Evolutionary conservation across 805 yeast species (phyloP).

Genomic region (Starmerella sirachaensis): DNA sequence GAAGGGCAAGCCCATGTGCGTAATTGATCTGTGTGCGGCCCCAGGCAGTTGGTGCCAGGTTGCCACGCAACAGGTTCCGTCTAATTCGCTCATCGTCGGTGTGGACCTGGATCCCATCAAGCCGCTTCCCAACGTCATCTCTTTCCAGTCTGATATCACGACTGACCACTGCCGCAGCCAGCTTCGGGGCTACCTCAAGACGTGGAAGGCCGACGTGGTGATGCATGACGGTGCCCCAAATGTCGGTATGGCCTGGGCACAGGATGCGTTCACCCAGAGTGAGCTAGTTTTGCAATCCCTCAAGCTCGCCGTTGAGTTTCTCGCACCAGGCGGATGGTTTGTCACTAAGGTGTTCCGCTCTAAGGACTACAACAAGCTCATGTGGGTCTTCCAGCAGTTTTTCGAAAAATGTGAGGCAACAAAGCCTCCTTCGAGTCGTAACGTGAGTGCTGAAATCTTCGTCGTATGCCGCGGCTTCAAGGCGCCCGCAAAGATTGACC

Average conservation of each 20-base stretch:
- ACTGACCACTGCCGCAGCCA: constrained; percentile 95
- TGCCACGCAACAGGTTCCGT: constrained; percentile 84
- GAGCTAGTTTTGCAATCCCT: constrained; percentile 90
- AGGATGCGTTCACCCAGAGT: constrained; percentile 97
- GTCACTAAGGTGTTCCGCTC: constrained; percentile 96
- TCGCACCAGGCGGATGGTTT: constrained; percentile 84
- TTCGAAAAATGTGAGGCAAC: constrained; percentile 97
- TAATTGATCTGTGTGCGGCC: constrained; percentile 96
- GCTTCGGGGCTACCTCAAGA: constrained; percentile 89
- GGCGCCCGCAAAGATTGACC: constrained; percentile 92
- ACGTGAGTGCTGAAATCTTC: constrained; percentile 97
- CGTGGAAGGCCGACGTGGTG: constrained; percentile 98
- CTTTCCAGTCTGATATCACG: constrained; percentile 94
- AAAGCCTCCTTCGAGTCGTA: constrained; percentile 97
- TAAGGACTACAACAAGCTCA: constrained; percentile 90
- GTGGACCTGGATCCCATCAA: constrained; percentile 98
- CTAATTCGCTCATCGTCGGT: constrained; percentile 87
- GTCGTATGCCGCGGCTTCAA: constrained; percentile 93
- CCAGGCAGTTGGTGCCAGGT: constrained; percentile 99
- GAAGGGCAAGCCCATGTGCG: constrained; percentile 52
- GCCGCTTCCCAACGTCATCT: constrained; percentile 85
- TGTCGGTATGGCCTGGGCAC: constrained; percentile 99
- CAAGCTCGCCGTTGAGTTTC: constrained; percentile 85
- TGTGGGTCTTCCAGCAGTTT: constrained; percentile 95
- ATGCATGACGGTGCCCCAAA: constrained; percentile 99